phyloP scores from a whole-genome alignment of 2,329 filamentous ascomycete genomes.

The Amauroascus verrucosus region DNA sequence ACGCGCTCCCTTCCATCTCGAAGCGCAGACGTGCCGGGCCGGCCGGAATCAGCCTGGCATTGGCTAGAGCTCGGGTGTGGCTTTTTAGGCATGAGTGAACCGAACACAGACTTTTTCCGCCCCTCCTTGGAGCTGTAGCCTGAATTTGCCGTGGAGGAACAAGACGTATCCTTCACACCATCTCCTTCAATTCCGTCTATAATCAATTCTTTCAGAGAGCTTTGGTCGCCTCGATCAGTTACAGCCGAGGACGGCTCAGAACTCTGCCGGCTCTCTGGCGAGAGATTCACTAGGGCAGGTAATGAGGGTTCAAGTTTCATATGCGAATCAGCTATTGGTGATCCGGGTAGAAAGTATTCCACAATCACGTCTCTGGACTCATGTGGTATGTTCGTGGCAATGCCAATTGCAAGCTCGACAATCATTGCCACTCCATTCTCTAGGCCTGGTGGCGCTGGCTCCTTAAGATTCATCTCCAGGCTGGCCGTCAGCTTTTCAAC shows the following conservation, averaged over 20 bases:
- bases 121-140: constrained; percentile 20
- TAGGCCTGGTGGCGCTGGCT: constrained; percentile 69
- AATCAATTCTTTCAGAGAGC: constrained; percentile 17
- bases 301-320: constrained; percentile 75
- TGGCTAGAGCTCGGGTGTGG: constrained; percentile 14
- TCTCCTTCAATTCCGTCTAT: constrained; percentile 18
- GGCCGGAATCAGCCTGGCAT: constrained; percentile 10
- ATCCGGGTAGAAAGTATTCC: constrained; percentile 71
- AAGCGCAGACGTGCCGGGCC: constrained; percentile 11
- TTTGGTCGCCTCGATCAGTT: constrained; percentile 17
- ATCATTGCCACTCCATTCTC: constrained; percentile 86
- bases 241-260: constrained; percentile 16
- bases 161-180: constrained; percentile 19
- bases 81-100: constrained; percentile 33
- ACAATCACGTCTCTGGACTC: constrained; percentile 87
- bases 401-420: constrained; percentile 76
- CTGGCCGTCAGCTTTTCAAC: constrained; percentile 58
- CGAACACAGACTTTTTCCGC: constrained; percentile 36
- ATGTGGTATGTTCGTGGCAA: constrained; percentile 74
- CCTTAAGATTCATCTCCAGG: constrained; percentile 62
- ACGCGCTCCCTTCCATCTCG: constrained; percentile 13
- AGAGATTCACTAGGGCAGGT: constrained; percentile 47
- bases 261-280: constrained; percentile 17
- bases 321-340: constrained; percentile 55
- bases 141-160: constrained; percentile 17